phyloP scores from a whole-genome alignment of 2,329 filamentous ascomycete genomes.

The Arthrobotrys pseudoclavata region DNA sequence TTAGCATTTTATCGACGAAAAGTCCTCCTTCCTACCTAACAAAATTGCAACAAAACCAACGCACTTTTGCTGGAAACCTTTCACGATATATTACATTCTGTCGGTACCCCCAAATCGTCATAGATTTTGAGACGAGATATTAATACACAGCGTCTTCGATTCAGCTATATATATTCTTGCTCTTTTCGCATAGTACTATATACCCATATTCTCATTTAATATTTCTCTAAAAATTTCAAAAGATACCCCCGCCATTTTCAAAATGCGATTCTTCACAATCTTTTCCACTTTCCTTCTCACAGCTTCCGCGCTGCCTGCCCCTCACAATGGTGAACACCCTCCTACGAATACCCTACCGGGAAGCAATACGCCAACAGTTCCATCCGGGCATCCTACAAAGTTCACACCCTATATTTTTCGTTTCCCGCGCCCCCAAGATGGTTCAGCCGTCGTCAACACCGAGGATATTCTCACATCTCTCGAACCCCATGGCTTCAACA shows the following conservation, averaged over 20 bases:
- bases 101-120: slow-evolving; percentile 17
- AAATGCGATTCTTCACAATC: slow-evolving; percentile 24
- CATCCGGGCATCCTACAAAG: slow-evolving; percentile 34
- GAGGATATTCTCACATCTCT: slow-evolving; percentile 43
- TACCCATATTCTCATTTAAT: background rate
- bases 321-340: slow-evolving; percentile 26
- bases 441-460: slow-evolving; percentile 31
- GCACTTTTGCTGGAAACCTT: slow-evolving; percentile 11
- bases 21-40: background rate
- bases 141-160: slow-evolving; percentile 15
- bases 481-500: slow-evolving; percentile 51
- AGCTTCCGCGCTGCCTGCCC: slow-evolving; percentile 22
- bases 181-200: slow-evolving; percentile 4
- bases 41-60: slow-evolving; percentile 58
- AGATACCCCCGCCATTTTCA: slow-evolving; percentile 7
- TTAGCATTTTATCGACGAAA: slow-evolving; percentile 12
- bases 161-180: slow-evolving; percentile 16
- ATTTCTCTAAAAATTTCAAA: background rate
- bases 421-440: slow-evolving; percentile 34
- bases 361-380: background rate
- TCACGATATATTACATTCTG: slow-evolving; percentile 24
- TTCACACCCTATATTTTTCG: slow-evolving; percentile 53
- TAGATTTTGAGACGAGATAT: slow-evolving; percentile 13
- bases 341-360: background rate
- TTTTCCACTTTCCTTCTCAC: slow-evolving; percentile 39